These are phyloP conservation scores for Verticillium isaacii DNA, from an alignment of 2,329 filamentous ascomycete species.

Conservation along the genomic window DNA sequence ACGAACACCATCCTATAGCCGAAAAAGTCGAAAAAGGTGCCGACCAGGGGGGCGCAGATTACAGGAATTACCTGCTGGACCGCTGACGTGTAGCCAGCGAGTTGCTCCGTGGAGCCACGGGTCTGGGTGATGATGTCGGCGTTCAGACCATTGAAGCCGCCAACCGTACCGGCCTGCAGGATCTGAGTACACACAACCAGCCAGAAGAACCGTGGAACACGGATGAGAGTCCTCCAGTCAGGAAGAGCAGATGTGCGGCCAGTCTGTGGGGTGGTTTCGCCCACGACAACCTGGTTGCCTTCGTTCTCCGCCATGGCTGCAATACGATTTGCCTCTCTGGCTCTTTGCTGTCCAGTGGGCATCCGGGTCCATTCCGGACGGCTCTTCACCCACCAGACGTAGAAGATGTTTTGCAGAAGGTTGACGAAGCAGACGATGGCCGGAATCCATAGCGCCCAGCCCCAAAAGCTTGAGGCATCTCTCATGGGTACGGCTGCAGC, in stretches of 20 bases:
- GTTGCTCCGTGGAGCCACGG: constrained; percentile 18
- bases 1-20: constrained; percentile 20
- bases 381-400: constrained; percentile 17
- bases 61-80: constrained; percentile 21
- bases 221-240: constrained; percentile 6
- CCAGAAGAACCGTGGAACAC: constrained; percentile 19
- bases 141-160: constrained; percentile 15
- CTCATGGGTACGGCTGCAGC: constrained; percentile 20
- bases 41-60: constrained; percentile 17
- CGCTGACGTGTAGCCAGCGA: constrained; percentile 20
- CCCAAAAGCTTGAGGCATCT: constrained; percentile 19
- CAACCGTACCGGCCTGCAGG: constrained; percentile 16
- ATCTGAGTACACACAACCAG: constrained; percentile 16
- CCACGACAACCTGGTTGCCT: too few species aligned
- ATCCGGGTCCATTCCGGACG: constrained; percentile 18
- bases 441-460: constrained; percentile 21
- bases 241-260: background rate
- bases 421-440: constrained; percentile 16
- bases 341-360: constrained; percentile 13
- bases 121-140: constrained; percentile 17
- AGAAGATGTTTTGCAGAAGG: constrained; percentile 16
- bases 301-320: background rate
- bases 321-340: background rate
- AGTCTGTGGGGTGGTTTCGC: background rate
- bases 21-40: constrained; percentile 17